Base-by-base conservation (phyloP, 352 stramenopile species). In the Phytophthora tentaculata region DNA sequence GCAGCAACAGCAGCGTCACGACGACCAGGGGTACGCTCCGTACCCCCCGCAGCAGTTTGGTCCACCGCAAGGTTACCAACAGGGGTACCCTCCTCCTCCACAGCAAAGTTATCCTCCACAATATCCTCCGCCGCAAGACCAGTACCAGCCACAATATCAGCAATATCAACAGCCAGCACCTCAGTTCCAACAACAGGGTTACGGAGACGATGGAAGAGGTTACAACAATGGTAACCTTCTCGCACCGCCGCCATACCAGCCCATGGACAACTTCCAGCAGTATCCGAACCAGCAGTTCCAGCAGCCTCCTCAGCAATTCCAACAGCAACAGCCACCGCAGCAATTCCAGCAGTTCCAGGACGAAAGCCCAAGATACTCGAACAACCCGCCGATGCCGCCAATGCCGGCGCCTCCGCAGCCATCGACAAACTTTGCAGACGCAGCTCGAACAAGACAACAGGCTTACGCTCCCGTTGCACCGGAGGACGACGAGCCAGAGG, bases 401-500 rank as follows among this genome's bases (percentile, higher is more conserved):
- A 53, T 57, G 37, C 47, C 53, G n/a, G 54, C 51, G n/a, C 44
- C 54, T 26, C 28, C 59, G 14, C 64, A 61, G 22, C 56, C 64
- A 13, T 22, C 61, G 35, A 49, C 61, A 9, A 61, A 73, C 52
- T 86, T 74, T 45, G 74, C 70, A 52, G 66, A 77, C 39, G 76
- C 78, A 48, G 41, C 69, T 37, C 69, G 69, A n/a, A 57, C 64
- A 6, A 75, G 78, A 61, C 71, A 84, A 50, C 71, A 77, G 41
- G 74, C 74, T 24, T 84, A 83, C 28, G 65, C 68, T 2, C 76
- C 79, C 59, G 59, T 81, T 24, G 23, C 49, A 24, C 50, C 55
- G 7, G 55, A 61, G 16, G 47, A 57, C 3, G 53, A 76, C 2
- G 32, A 41, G 5, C 17, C 49, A 8, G 47, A 68, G 23, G 23